Conservation (phyloP, 768 basidiomycete species). For the Suillus cothurnatus region DNA sequence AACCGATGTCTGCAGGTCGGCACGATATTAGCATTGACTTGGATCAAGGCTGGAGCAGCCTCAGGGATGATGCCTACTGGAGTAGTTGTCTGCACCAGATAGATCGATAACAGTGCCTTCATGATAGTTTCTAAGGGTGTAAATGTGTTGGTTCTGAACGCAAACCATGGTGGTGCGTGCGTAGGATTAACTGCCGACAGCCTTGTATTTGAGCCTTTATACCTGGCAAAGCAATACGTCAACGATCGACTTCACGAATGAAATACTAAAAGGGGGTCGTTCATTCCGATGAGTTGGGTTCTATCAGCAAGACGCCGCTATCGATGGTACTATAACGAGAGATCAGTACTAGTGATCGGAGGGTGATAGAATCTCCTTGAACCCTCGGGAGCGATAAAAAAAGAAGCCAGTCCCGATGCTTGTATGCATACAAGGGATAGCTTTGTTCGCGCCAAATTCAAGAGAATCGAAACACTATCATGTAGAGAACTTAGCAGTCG, state of each 20-base stretch:
- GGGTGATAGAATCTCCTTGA: neutral
- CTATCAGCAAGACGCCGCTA: constrained; percentile 2
- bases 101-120: constrained; percentile 56
- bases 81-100: constrained; percentile 50
- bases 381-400: neutral
- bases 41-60: neutral
- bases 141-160: constrained; percentile 39
- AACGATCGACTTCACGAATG: neutral
- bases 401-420: neutral
- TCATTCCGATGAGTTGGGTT: neutral
- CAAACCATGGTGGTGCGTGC: constrained; percentile 17
- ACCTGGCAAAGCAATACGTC: neutral
- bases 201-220: constrained; percentile 6
- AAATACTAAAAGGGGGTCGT: neutral
- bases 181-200: too few relatives aligned
- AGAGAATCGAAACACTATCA: neutral
- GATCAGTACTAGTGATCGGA: neutral
- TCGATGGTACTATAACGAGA: constrained; percentile 2
- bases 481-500: neutral
- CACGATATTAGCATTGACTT: neutral
- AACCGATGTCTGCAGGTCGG: constrained; percentile 49
- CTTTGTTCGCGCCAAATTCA: neutral
- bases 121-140: constrained; percentile 53
- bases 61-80: constrained; percentile 39
- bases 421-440: neutral